phyloP scores from a whole-genome alignment of 352 stramenopile species.

The Phytophthora megakarya region DNA sequence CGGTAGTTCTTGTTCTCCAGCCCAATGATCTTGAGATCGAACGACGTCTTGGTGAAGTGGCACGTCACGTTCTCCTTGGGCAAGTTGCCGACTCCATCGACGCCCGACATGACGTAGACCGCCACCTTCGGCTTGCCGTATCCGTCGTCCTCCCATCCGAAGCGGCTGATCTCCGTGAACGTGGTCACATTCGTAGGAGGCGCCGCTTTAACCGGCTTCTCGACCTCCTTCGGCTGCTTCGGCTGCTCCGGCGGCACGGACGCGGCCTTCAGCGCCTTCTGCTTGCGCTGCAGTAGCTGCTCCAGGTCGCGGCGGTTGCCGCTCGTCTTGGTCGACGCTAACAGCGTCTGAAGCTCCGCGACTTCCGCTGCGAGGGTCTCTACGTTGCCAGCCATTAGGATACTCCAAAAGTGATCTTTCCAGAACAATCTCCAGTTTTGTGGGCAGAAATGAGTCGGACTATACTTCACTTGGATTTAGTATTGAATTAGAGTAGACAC shows the following conservation, averaged over 20 bases:
- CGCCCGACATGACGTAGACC: conserved; percentile 83
- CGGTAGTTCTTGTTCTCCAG: conserved; percentile 79
- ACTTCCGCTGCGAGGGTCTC: conserved; percentile 52
- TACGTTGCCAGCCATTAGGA: conserved; percentile 27
- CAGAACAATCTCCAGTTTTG: conserved; percentile 4
- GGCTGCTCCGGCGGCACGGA: too few species aligned
- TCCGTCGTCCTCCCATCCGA: conserved; percentile 89
- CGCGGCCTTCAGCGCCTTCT: conserved; percentile 45
- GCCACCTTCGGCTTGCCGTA: conserved; percentile 86
- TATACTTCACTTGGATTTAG: conserved; percentile 7
- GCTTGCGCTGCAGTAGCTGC: conserved; percentile 63
- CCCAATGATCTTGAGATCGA: conserved; percentile 86
- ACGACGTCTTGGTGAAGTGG: conserved; percentile 79
- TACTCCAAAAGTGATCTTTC: conserved; percentile 26
- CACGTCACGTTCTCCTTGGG: conserved; percentile 76
- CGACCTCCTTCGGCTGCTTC: conserved; percentile 30
- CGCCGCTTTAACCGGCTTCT: conserved; percentile 28
- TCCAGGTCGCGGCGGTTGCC: conserved; percentile 72
- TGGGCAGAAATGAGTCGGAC: neutral
- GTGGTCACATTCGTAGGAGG: conserved; percentile 46
- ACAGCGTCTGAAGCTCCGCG: conserved; percentile 66
- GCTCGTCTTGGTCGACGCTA: conserved; percentile 52
- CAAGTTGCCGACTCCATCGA: conserved; percentile 78
- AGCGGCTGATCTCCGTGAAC: conserved; percentile 87
- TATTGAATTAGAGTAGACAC: neutral